A percentile compares a stretch with the other conserved stretches of the same genome.
Evolutionary conservation across 495 filamentous ascomycete species (phyloP).

Genomic region (Aspergillus conjunctus): DNA sequence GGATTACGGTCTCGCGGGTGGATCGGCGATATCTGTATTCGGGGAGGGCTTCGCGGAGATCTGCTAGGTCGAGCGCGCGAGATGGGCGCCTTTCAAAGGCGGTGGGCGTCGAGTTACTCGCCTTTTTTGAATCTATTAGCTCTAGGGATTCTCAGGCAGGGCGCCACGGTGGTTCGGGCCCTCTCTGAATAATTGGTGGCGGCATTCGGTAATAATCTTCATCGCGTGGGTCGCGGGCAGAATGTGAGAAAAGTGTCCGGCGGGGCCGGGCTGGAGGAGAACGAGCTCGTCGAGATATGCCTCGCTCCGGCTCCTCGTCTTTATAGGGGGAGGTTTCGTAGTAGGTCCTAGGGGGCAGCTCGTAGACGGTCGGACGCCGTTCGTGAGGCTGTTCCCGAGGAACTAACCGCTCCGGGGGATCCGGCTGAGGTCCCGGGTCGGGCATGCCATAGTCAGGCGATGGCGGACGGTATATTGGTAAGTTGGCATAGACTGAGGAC

Average conservation of each 20-base stretch:
- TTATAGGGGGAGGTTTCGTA: slow-evolving; percentile 24
- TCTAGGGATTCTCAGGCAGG: too few species aligned
- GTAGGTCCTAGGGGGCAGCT: slow-evolving; percentile 31
- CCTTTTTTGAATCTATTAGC: too few species aligned
- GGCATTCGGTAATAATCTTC: slow-evolving; percentile 52
- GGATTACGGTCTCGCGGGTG: slow-evolving; percentile 34
- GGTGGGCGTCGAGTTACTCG: too few species aligned
- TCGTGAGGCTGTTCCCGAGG: slow-evolving; percentile 37
- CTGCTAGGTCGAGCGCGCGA: slow-evolving; percentile 38
- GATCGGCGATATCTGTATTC: slow-evolving; percentile 33
- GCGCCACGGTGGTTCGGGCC: slow-evolving; percentile 32
- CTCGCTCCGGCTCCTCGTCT: slow-evolving; percentile 32
- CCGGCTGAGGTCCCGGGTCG: slow-evolving; percentile 21
- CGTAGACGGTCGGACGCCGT: slow-evolving; percentile 41
- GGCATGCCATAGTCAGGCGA: slow-evolving; percentile 22
- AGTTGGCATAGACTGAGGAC: slow-evolving; percentile 39
- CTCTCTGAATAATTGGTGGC: slow-evolving; percentile 46
- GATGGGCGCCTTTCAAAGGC: slow-evolving; percentile 37
- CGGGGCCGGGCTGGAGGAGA: slow-evolving; percentile 29
- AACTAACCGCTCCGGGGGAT: slow-evolving; percentile 37
- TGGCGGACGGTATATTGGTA: slow-evolving; percentile 29
- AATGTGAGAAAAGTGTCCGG: slow-evolving; percentile 27
- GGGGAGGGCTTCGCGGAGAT: slow-evolving; percentile 38
- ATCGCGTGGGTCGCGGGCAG: slow-evolving; percentile 29
- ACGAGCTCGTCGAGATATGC: slow-evolving; percentile 14